Conservation (phyloP, 2,329 filamentous ascomycete species). For the Xylariaceae sp. region DNA sequence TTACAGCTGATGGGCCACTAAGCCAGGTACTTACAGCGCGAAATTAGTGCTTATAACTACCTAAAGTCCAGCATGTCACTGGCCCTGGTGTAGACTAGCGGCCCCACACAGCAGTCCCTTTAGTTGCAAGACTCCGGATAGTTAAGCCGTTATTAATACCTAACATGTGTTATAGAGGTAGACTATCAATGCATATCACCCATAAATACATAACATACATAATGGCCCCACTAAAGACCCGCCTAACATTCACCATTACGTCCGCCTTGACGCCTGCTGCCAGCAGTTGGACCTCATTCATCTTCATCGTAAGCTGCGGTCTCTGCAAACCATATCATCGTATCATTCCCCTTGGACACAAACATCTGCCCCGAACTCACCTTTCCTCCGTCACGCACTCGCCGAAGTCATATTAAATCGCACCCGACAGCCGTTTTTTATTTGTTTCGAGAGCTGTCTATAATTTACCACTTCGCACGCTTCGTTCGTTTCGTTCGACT, state of each 20-base stretch:
- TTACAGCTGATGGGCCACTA: no score
- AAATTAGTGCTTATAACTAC: no score
- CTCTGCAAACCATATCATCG: not conserved
- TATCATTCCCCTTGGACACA: not conserved
- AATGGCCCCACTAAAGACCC: conserved; percentile 4
- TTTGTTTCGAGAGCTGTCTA: not conserved
- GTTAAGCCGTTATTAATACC: no score
- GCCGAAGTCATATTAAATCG: not conserved
- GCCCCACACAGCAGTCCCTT: no score
- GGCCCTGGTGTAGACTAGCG: no score
- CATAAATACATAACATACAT: not conserved
- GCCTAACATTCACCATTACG: conserved; percentile 26
- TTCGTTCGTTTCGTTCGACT: not conserved
- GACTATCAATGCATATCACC: not conserved
- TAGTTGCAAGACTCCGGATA: no score
- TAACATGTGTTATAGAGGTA: no score
- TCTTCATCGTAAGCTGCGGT: not conserved
- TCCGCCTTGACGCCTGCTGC: conserved; percentile 26
- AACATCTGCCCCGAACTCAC: not conserved
- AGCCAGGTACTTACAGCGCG: no score
- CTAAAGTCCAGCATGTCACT: no score
- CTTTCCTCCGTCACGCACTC: not conserved
- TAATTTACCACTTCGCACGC: not conserved
- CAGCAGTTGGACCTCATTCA: conserved; percentile 5
- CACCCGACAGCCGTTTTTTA: not conserved